phyloP scores from a whole-genome alignment of 192 early-diverging fungal genomes.

The Dissophora globulifera region DNA sequence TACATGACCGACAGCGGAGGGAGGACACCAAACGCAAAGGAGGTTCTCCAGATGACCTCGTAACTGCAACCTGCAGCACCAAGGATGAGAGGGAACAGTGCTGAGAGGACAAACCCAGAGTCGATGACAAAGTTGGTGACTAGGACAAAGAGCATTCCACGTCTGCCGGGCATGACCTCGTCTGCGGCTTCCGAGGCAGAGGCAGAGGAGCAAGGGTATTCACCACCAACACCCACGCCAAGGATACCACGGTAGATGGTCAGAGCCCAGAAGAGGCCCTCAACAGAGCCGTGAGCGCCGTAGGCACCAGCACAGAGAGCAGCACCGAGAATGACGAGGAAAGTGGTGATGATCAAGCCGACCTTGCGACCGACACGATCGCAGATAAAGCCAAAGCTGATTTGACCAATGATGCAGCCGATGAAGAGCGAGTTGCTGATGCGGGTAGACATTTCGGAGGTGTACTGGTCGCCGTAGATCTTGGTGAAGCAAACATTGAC shows the following conservation, averaged over 20 bases:
- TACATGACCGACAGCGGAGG: slow-evolving; percentile 57
- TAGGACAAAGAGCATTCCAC: slow-evolving; percentile 61
- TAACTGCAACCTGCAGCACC: slow-evolving; percentile 57
- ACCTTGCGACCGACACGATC: slow-evolving; percentile 67
- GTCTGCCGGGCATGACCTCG: slow-evolving; percentile 51
- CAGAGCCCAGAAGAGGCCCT: slow-evolving; percentile 61
- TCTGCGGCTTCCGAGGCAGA: slow-evolving; percentile 65
- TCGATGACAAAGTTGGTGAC: slow-evolving; percentile 62
- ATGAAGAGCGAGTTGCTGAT: slow-evolving; percentile 64
- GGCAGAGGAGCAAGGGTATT: slow-evolving; percentile 65
- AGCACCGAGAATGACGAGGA: slow-evolving; percentile 61
- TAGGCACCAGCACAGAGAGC: slow-evolving; percentile 55
- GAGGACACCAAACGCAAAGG: slow-evolving; percentile 62
- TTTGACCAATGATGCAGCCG: slow-evolving; percentile 63
- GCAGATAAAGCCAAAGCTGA: slow-evolving; percentile 60
- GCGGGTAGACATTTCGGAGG: slow-evolving; percentile 52
- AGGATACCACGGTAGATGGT: slow-evolving; percentile 56
- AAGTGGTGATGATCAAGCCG: slow-evolving; percentile 58
- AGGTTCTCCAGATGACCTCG: slow-evolving; percentile 64
- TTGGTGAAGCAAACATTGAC: slow-evolving; percentile 58
- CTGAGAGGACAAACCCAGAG: slow-evolving; percentile 57
- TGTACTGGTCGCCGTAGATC: slow-evolving; percentile 54
- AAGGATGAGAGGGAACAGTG: slow-evolving; percentile 56
- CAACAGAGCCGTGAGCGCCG: slow-evolving; percentile 43
- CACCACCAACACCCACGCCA: slow-evolving; percentile 62